Percentiles rank a stretch among this genome's conserved stretches.
phyloP scores from a whole-genome alignment of 768 basidiomycete species.

The Exidia glandulosa region DNA sequence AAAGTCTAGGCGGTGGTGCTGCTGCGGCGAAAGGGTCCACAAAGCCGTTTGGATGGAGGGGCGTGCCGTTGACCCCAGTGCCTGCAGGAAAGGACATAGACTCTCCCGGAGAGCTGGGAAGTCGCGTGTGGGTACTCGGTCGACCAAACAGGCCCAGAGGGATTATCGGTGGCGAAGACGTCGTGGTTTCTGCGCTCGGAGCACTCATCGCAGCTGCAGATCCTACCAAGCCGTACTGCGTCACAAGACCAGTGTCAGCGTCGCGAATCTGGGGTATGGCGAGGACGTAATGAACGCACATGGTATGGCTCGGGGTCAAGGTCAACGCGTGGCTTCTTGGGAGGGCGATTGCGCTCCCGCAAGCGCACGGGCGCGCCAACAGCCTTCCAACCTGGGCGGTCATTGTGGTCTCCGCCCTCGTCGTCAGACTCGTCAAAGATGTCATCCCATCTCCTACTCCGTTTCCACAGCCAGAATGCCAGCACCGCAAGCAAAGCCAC shows the following conservation, averaged over 20 bases:
- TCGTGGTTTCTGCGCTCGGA: background rate
- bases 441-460: background rate
- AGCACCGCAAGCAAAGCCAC: background rate
- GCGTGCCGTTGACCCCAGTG: background rate
- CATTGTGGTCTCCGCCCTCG: background rate
- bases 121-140: background rate
- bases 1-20: background rate
- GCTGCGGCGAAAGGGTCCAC: background rate
- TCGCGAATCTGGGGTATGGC: background rate
- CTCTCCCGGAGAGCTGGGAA: background rate
- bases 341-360: background rate
- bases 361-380: background rate
- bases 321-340: background rate
- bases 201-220: background rate
- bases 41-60: no score
- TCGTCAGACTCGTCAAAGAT: background rate
- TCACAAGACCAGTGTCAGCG: background rate
- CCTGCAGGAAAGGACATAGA: background rate
- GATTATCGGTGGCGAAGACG: background rate
- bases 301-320: background rate
- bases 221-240: background rate
- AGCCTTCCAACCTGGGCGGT: background rate
- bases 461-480: background rate
- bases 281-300: background rate
- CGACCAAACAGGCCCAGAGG: background rate